A percentile compares a stretch with the other conserved stretches of the same genome.
These are phyloP conservation scores for Parathielavia appendiculata DNA, from an alignment of 495 filamentous ascomycete genomes.

Conservation along the genomic window DNA sequence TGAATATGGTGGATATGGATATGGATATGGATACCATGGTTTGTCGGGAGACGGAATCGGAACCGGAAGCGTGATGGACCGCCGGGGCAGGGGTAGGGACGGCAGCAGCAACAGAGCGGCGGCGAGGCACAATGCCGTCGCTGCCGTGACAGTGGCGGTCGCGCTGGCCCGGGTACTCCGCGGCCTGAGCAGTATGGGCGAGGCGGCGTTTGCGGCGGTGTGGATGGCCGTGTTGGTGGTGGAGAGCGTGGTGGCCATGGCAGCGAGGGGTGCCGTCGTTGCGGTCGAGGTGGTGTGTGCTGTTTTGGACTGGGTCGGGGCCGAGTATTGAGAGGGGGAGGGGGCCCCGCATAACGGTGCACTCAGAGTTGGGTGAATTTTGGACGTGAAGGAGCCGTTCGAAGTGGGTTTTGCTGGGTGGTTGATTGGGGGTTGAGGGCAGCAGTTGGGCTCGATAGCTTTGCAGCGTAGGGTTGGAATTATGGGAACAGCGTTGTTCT, in stretches of 20 bases:
- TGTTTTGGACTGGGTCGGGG: constrained; percentile 34
- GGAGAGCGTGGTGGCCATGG: constrained; percentile 23
- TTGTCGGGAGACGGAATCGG: background rate
- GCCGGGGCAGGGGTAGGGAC: too few species aligned
- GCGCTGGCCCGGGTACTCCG: constrained; percentile 23
- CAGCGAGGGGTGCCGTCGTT: constrained; percentile 22
- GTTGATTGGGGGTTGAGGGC: too few species aligned
- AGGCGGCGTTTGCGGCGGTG: constrained; percentile 26
- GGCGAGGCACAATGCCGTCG: constrained; percentile 12
- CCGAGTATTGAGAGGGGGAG: constrained; percentile 24
- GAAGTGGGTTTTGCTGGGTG: too few species aligned
- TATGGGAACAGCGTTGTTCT: background rate
- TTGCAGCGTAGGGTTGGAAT: background rate
- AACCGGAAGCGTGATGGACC: too few species aligned
- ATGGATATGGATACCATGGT: background rate
- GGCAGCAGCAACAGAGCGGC: background rate
- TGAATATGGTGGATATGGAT: background rate
- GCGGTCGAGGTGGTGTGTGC: constrained; percentile 30
- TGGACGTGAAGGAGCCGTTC: background rate
- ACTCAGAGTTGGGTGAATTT: background rate
- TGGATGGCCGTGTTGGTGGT: constrained; percentile 30
- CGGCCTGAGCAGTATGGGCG: constrained; percentile 18
- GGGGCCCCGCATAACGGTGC: too few species aligned
- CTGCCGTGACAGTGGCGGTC: constrained; percentile 19
- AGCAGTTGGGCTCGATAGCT: too few species aligned